Evolutionary conservation across 768 basidiomycete species (phyloP), one percentile per base, ranked within the genome.

Genomic region (Lactarius tabidus): DNA sequence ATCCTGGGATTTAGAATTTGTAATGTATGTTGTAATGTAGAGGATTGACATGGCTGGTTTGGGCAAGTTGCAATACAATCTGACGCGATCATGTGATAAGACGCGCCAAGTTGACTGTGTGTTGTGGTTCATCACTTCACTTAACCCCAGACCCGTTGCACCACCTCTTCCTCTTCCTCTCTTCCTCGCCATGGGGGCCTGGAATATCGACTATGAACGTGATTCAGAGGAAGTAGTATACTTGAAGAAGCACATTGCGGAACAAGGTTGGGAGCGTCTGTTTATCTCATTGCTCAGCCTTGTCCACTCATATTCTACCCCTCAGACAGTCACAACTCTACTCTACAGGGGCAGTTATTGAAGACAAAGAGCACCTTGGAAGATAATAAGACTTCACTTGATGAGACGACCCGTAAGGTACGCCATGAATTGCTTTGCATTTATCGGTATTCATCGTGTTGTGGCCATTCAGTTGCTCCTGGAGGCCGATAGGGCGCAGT

Each of bases 191-290:
- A 64, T 48, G 51, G 52, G 64, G 64, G 59, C 55, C 26, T 70
- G 67, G 67, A 64, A 45, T 35, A 62, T 67, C 33, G 62, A 65
- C 41, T 68, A 69, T 45, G 69, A 70, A 65, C 54, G 52, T 20
- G 69, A 70, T 53, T 61, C 67, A 20, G 69, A 70, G 31, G 69
- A 68, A 33, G 60, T 68, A 18, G 18, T 65, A 38, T 10, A 45
- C 14, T 56, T 70, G 17, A 70, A 69, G 69, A 70, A 62, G 51
- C 69, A 63, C 2, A 70, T 70, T 52, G 59, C 67, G 18, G 67
- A 70, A 28, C 69, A 70, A 68, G 69, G 69, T 68, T 20, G 26
- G 20, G 8, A 17, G 29, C 43, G 33, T 33, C 43, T 43, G 3
- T 28, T 36, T 33, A 23, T 6, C 17, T 31, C 39, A 8, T 36